A percentile compares a stretch with the other conserved stretches of the same genome.
These are phyloP conservation scores for Entomortierella beljakovae DNA, from an alignment of 192 early-diverging fungal genomes.

Conservation along the genomic window DNA sequence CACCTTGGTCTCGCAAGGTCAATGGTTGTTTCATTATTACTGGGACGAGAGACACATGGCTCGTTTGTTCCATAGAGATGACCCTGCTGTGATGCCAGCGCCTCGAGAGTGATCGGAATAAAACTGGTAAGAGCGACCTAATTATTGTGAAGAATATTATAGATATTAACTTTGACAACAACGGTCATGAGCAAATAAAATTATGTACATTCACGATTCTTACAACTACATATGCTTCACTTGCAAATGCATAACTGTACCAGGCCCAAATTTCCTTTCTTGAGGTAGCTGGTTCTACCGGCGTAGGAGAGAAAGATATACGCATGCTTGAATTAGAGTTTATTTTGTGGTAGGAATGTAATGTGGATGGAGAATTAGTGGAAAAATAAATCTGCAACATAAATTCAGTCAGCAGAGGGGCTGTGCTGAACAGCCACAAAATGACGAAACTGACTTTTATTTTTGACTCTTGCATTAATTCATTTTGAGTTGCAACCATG, in stretches of 20 bases:
- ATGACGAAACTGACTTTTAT: too few species aligned
- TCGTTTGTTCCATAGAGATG: constrained; percentile 45
- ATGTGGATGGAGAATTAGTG: background rate
- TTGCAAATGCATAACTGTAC: constrained; percentile 57
- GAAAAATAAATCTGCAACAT: background rate
- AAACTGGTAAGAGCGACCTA: constrained; percentile 56
- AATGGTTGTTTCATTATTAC: background rate
- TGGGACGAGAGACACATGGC: constrained; percentile 21
- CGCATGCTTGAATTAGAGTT: constrained; percentile 14
- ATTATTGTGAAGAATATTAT: background rate
- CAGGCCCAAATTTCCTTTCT: constrained; percentile 47
- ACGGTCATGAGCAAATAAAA: background rate
- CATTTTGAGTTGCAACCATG: constrained; percentile 12
- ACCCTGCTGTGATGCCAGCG: constrained; percentile 47
- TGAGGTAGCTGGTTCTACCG: constrained; percentile 33
- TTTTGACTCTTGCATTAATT: too few species aligned
- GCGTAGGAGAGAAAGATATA: constrained; percentile 43
- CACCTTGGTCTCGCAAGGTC: constrained; percentile 34
- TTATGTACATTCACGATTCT: background rate
- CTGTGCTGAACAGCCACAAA: too few species aligned
- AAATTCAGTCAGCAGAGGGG: too few species aligned
- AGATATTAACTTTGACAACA: background rate
- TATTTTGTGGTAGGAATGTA: background rate
- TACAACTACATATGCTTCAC: constrained; percentile 56
- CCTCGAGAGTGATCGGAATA: constrained; percentile 55